Evolutionary conservation across 495 filamentous ascomycete species (phyloP), one percentile per base, ranked within the genome.

Genomic region (Daldinia loculata): DNA sequence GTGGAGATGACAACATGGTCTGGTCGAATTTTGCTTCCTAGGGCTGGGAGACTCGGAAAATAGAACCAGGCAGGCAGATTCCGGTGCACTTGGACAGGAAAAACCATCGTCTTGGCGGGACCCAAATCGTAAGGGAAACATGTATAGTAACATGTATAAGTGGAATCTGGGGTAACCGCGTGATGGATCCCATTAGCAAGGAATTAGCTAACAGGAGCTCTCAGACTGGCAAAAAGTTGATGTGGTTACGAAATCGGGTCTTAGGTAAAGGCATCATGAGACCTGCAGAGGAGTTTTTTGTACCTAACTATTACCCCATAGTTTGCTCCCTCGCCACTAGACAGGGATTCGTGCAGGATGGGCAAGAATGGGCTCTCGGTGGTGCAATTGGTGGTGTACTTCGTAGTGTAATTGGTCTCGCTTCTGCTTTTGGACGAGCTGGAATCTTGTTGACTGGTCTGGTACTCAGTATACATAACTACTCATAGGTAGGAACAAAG

Each of bases 231-330:
- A 19, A 66, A 66, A 53, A 66, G 61, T 65, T 30, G 62, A 67
- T 67, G 63, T 39, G 27, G 74, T 78, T 78, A 78, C 76, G 75
- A 75, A 74, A 77, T 78, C 65, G 75, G 56, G 66, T 52, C 65
- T 62, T 63, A 60, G 66, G 56, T 19, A 27, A 30, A 60, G 36
- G 64, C 17, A 75, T 78, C 77, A 77, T 76, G 77, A 70, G 77
- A 72, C 75, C 73, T 64, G 26, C 45, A 62, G 65, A 63, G 17
- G 56, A 61, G 67, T 76, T 79, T 77, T 63, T 69, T 43, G 70
- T 79, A 72, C 66, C 63, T 79, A 79, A 79, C 51, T 12, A 74
- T 79, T 79, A 79, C 77, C 77, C 77, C 74, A 79, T 79, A 77
- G 75, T 74, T 76, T 77, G 69, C 69, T 75, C 53, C 74, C 67